Base-by-base conservation (phyloP, 169 alveolate species). In the Cryptosporidium ryanae region DNA sequence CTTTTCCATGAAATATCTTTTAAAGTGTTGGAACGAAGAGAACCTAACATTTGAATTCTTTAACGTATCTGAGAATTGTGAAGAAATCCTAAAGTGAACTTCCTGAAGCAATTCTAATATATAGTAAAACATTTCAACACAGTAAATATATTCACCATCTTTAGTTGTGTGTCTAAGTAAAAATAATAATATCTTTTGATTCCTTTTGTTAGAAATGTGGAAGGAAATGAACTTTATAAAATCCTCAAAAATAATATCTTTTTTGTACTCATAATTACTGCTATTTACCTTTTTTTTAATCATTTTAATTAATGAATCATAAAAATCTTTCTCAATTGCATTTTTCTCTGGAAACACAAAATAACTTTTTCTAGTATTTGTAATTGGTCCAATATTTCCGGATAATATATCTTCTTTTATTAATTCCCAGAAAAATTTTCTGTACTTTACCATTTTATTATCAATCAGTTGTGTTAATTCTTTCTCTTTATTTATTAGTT, bases 361-460 rank as follows among this genome's bases (percentile, higher is more conserved):
- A 59, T 76, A 46, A 34, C 31, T 76, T 15, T 57, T 76, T 59
- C 71, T 76, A 44, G 10, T 38, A 31, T 76, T 38, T 12, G 87
- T 57, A 21, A 76, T 76, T 17, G 87, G 87, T 23, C 59, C n/a
- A 15, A 76, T 38, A 15, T 43, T 76, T 21, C 87, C 87, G 10
- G 71, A 32, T 7, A 59, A 21, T 23, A 76, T 76, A 61, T 76
- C 87, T 17, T 32, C 43, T 48, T 38, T 44, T 34, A 76, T 38
- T 76, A 76, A 57, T 5, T 61, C 59, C 87, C 87, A 76, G 59
- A 76, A 76, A 43, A 23, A 10, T 18, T 15, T 76, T 61, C 87
- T 55, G 34, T 43, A 61, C 10, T 76, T 61, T 15, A 64, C 49
- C 15, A 59, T 23, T 17, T 61, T 10, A 15, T n/a, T 38, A 15